These are phyloP conservation scores for Blastocystis sp. DNA, from an alignment of 352 stramenopile genomes.

Conservation along the genomic window DNA sequence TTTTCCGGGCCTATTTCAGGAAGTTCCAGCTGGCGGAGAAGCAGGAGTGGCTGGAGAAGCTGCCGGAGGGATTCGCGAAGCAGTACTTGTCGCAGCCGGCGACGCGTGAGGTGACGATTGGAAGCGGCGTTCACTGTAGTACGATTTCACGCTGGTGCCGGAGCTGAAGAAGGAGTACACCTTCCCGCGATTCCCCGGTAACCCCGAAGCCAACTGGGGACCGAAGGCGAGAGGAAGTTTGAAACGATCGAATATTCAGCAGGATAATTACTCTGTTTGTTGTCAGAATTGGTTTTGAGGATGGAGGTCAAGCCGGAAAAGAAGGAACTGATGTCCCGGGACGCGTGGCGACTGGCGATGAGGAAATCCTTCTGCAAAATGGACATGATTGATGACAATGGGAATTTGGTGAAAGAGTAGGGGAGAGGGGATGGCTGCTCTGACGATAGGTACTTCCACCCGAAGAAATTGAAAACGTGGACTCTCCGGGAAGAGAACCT, in stretches of 20 bases:
- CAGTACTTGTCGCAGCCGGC: constrained; percentile 1
- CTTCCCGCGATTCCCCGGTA: constrained; percentile 79
- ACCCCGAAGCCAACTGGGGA: constrained; percentile 88
- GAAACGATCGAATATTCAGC: constrained; percentile 60
- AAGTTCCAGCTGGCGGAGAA: constrained; percentile 81
- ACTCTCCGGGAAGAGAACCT: constrained; percentile 24
- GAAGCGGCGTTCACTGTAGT: background rate
- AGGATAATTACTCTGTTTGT: constrained; percentile 1
- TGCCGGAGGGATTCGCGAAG: constrained; percentile 37
- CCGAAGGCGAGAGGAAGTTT: constrained; percentile 70
- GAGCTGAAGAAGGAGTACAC: constrained; percentile 66
- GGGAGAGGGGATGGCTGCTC: background rate
- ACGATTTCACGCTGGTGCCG: constrained; percentile 65
- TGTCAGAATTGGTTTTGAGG: background rate
- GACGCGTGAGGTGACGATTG: background rate
- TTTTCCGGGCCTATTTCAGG: constrained; percentile 87
- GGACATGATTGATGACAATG: constrained; percentile 35
- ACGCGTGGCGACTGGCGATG: background rate
- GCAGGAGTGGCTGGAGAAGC: constrained; percentile 9
- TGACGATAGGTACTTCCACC: constrained; percentile 13
- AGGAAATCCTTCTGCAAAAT: constrained; percentile 14
- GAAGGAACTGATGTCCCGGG: background rate
- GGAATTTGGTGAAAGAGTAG: constrained; percentile 49
- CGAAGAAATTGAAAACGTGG: constrained; percentile 50
- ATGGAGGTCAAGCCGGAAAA: background rate